phyloP scores from a whole-genome alignment of 768 basidiomycete genomes.

The Mycena metata region DNA sequence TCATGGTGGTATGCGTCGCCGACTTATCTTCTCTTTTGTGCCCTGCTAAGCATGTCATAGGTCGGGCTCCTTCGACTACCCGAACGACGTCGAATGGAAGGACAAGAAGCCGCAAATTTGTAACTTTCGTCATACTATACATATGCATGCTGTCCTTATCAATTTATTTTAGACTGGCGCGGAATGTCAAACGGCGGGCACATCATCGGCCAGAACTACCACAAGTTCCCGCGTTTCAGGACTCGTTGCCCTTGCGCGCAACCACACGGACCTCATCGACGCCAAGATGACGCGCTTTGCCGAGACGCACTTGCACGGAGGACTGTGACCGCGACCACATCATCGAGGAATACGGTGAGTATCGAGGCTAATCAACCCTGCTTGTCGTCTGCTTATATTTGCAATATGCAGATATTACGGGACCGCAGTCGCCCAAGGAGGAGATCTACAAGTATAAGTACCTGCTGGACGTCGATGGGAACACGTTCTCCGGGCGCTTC shows the following conservation, averaged over 20 bases:
- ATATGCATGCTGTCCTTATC: background rate
- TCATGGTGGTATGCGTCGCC: slow-evolving; percentile 29
- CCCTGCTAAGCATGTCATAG: no score
- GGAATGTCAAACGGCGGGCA: slow-evolving; percentile 39
- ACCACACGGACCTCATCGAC: slow-evolving; percentile 38
- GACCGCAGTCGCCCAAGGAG: slow-evolving; percentile 34
- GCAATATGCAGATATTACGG: slow-evolving; percentile 16
- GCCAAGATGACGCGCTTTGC: slow-evolving; percentile 39
- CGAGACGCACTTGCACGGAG: slow-evolving; percentile 34
- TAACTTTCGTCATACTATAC: background rate
- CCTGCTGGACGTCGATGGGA: slow-evolving; percentile 38
- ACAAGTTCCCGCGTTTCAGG: slow-evolving; percentile 39
- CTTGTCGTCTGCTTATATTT: no score
- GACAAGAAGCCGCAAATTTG: slow-evolving; percentile 36
- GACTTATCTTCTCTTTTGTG: no score
- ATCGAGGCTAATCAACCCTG: no score
- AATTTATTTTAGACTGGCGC: slow-evolving; percentile 35
- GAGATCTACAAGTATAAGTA: slow-evolving; percentile 39
- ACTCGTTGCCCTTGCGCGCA: slow-evolving; percentile 36
- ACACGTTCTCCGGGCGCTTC: slow-evolving; percentile 38
- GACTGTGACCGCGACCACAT: slow-evolving; percentile 37
- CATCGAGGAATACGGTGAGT: slow-evolving; percentile 29
- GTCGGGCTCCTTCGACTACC: slow-evolving; percentile 33
- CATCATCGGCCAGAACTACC: slow-evolving; percentile 38
- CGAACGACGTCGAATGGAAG: slow-evolving; percentile 33